Percentiles rank a stretch among this genome's conserved stretches.
These are phyloP conservation scores for Amaranthus cruentus DNA, from an alignment of 148 eudicot species.

Conservation along the genomic window DNA sequence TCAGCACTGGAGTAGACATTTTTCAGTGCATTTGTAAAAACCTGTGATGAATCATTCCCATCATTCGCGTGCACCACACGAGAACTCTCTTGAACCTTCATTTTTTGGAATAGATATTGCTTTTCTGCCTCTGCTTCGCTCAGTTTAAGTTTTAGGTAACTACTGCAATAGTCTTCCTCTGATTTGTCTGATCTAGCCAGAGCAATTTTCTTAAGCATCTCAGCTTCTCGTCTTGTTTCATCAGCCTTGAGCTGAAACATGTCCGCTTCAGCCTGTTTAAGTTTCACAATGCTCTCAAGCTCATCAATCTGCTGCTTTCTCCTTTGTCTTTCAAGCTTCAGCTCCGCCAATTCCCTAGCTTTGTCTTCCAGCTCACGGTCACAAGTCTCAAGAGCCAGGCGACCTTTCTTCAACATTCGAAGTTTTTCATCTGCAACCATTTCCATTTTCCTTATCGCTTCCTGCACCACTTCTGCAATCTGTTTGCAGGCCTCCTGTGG, in stretches of 20 bases:
- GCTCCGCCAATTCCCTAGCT: slow-evolving; percentile 46
- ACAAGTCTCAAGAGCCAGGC: slow-evolving; percentile 38
- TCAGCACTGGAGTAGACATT: slow-evolving; percentile 33
- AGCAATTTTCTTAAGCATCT: slow-evolving; percentile 49
- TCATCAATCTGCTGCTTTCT: slow-evolving; percentile 52
- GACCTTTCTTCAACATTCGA: slow-evolving; percentile 50
- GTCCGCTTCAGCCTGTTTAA: slow-evolving; percentile 61
- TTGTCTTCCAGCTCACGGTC: slow-evolving; percentile 54
- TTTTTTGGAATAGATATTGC: slow-evolving; percentile 48
- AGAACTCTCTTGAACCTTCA: slow-evolving; percentile 51
- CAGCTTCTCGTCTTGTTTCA: slow-evolving; percentile 56
- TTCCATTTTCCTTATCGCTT: slow-evolving; percentile 57
- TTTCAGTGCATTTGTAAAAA: slow-evolving; percentile 38
- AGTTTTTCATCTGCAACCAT: slow-evolving; percentile 55
- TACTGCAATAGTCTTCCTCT: slow-evolving; percentile 46
- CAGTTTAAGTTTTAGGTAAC: slow-evolving; percentile 47
- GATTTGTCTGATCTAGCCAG: slow-evolving; percentile 52
- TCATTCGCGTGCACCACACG: slow-evolving; percentile 26
- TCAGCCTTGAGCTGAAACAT: slow-evolving; percentile 62
- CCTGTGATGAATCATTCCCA: slow-evolving; percentile 33
- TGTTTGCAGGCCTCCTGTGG: slow-evolving; percentile 57
- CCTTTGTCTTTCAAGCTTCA: slow-evolving; percentile 43
- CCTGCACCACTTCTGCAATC: slow-evolving; percentile 59
- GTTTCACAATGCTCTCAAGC: slow-evolving; percentile 55
- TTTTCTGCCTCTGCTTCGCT: slow-evolving; percentile 60